A percentile compares a stretch with the other conserved stretches of the same genome.
These are phyloP conservation scores for Globisporangium orthogonon DNA, from an alignment of 352 stramenopile genomes.

Conservation along the genomic window DNA sequence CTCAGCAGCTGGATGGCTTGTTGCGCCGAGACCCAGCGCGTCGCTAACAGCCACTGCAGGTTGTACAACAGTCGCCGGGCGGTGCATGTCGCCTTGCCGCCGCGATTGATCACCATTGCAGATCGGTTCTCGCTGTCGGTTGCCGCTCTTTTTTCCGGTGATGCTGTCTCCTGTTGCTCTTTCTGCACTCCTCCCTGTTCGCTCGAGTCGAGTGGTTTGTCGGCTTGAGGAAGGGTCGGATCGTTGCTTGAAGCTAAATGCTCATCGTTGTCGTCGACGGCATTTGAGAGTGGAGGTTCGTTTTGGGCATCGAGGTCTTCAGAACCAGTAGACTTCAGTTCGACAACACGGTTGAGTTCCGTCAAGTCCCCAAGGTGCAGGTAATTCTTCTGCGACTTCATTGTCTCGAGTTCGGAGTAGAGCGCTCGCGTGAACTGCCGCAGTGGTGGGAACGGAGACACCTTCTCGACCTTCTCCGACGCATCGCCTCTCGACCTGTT, in stretches of 20 bases:
- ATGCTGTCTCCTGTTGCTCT: neutral
- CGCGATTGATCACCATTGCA: slow-evolving; percentile 21
- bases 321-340: slow-evolving; percentile 16
- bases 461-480: neutral
- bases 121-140: slow-evolving; percentile 17
- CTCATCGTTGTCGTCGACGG: neutral
- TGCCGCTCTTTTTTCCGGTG: slow-evolving; percentile 11
- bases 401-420: slow-evolving; percentile 54
- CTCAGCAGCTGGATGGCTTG: slow-evolving; percentile 46
- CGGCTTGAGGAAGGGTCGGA: neutral
- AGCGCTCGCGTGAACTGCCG: slow-evolving; percentile 29
- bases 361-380: slow-evolving; percentile 40
- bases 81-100: slow-evolving; percentile 40
- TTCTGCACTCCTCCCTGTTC: neutral
- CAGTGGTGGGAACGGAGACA: slow-evolving; percentile 31
- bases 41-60: slow-evolving; percentile 64
- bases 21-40: slow-evolving; percentile 58
- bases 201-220: neutral
- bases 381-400: slow-evolving; percentile 59
- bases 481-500: neutral
- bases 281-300: neutral
- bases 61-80: slow-evolving; percentile 57
- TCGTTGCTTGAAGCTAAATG: neutral
- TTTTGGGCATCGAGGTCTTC: neutral
- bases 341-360: slow-evolving; percentile 33